Evolutionary conservation across 1,284 basidiomycete species (phyloP), one percentile per base, ranked within the genome.

Genomic region (Apiotrichum sp.): DNA sequence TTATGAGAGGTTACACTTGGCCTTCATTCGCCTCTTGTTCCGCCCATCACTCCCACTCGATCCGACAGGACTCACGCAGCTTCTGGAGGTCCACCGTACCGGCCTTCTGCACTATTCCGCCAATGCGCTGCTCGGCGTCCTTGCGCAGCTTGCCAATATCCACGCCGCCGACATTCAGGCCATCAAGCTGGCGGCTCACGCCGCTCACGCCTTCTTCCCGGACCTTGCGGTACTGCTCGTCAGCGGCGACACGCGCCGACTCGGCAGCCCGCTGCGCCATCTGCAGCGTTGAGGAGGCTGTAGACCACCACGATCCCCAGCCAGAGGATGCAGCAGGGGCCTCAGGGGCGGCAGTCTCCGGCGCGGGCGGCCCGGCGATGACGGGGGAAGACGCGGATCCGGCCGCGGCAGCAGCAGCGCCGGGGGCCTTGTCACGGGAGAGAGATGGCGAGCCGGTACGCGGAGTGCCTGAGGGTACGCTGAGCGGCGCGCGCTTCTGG

Each of bases 211-310:
- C 80, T 75, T 88, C 88, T 86, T 71, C 89, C 86, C 66, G 60
- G 42, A 71, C 69, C 52, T 68, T 70, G 56, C 70, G 67, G 62
- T 91, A 88, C 69, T 89, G 88, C 72, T 93, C 89, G 64, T 93
- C 92, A 4, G 47, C 47, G 36, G 35, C 47, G 35, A 3, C 6
- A 22, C 35, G 34, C 10, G 47, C 47, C 4, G 16, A n/a, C 35
- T 58, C 57, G 3, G 95, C 92, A n/a, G 84, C 89, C 31, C 82
- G 81, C 72, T 82, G 84, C 1, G 93, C 92, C 68, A 92, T 87
- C 70, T 91, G 87, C 32, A 95, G 80, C n/a, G 88, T 91, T 34
- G 84, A 83, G 38, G 86, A 86, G 8, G 93, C 93, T 40, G 83
- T 86, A 2, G 79, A 86, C 93, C 93, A 97, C 31, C 93, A 88